phyloP scores from a whole-genome alignment of 768 basidiomycete species.

The Lactarius indigo region DNA sequence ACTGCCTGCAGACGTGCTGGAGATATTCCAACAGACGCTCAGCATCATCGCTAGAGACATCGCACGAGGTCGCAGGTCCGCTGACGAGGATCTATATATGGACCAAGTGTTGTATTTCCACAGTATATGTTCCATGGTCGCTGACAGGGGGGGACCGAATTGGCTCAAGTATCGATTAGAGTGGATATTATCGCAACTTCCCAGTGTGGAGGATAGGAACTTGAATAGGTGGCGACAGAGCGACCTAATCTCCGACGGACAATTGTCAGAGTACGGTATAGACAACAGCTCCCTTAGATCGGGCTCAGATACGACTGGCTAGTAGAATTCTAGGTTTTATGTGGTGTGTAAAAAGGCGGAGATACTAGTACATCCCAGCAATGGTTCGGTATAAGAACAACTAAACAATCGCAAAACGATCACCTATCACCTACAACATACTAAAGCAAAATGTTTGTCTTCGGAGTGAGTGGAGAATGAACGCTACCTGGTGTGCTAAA shows the following conservation, averaged over 20 bases:
- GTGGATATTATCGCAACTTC: background rate
- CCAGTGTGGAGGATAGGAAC: background rate
- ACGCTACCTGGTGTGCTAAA: no score
- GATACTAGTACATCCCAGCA: no score
- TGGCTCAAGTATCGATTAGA: background rate
- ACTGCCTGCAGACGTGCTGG: background rate
- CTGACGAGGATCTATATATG: background rate
- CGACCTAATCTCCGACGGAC: background rate
- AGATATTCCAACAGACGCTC: background rate
- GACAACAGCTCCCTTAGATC: background rate
- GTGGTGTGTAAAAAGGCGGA: no score
- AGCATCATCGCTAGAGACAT: background rate
- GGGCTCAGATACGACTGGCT: background rate
- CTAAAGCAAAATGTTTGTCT: no score
- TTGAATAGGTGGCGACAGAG: background rate
- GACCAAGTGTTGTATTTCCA: background rate
- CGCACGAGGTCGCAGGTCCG: background rate
- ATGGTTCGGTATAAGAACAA: no score
- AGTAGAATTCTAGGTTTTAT: background rate
- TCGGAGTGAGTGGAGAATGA: no score
- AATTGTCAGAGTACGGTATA: background rate
- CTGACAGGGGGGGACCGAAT: background rate
- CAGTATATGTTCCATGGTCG: background rate
- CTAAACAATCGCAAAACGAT: no score
- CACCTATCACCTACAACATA: no score